Evolutionary conservation across 805 yeast species (phyloP), one percentile per base, ranked within the genome.

Genomic region (Suhomyces tanzawaensis): DNA sequence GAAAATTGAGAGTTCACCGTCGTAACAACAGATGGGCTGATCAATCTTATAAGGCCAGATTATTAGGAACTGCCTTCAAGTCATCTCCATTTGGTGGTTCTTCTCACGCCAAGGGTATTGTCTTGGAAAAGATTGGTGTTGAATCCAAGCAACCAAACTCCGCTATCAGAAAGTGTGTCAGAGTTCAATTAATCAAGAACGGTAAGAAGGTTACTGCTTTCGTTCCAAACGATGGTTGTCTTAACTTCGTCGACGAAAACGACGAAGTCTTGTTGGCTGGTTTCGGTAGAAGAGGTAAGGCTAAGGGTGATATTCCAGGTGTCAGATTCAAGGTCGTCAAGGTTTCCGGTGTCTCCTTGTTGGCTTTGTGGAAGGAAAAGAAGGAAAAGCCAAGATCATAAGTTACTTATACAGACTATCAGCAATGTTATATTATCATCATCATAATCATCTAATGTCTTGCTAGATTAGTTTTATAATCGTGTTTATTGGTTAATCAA

Each of bases 221-320:
- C 95, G 99, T 93, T 71, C 99, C 99, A 76, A 91, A 93, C 69
- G 99, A 93, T 79, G 99, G 99, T 91, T 93, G 99, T 84, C 79
- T 93, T 76, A 93, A 93, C 93, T 93, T 84, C 64, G 97, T 93
- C 65, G 99, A 93, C 73, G 98, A 93, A 81, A 93, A 93, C 82
- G 99, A 93, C 79, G 98, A 93, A 77, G 99, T 93, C 64, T 81
- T 93, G 67, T 82, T 93, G 64, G 98, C 99, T 67, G 99, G 99
- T 83, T 93, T 93, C 89, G 99, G 99, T 88, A 89, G 98, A 81
- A 93, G 96, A 84, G 99, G 99, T 82, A 93, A 93, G 84, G 99
- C 99, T 75, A 93, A 93, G 95, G 99, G 99, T 83, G 99, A 93
- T 90, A 91, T 93, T 71, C 99, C 99, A 76, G 99, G 99, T 88